A percentile compares a stretch with the other conserved stretches of the same genome.
Evolutionary conservation across 2,329 filamentous ascomycete genomes (phyloP).

Genomic region (Colletotrichum incanum): DNA sequence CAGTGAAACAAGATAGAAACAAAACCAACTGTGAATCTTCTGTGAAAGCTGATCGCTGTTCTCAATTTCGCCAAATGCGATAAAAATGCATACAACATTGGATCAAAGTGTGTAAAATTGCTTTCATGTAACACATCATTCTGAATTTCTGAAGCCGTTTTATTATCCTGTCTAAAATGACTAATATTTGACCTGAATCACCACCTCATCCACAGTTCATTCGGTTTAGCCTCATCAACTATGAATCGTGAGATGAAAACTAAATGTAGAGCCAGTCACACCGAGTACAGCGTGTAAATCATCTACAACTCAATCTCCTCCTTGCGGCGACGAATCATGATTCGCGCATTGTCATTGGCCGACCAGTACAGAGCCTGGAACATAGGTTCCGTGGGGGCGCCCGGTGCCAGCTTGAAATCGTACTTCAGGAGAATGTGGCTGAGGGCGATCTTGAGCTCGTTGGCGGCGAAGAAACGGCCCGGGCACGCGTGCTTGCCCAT

Average conservation of each 20-base stretch:
- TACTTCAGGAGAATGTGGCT: constrained; percentile 50
- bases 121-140: neutral
- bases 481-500: constrained; percentile 53
- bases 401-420: constrained; percentile 42
- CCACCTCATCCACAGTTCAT: neutral
- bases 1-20: neutral
- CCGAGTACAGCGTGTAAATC: neutral
- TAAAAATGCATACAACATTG: neutral
- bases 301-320: constrained; percentile 7
- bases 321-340: neutral
- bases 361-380: constrained; percentile 7
- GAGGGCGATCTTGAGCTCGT: constrained; percentile 54
- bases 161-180: neutral
- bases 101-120: neutral
- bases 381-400: constrained; percentile 2
- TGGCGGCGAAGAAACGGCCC: constrained; percentile 51
- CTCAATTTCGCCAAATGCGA: neutral
- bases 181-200: neutral
- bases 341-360: constrained; percentile 1
- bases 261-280: neutral
- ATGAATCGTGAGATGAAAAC: neutral
- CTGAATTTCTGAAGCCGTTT: neutral
- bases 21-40: neutral
- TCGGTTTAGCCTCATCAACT: neutral
- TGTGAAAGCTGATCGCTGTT: constrained; percentile 2